Conservation (phyloP, 2,329 filamentous ascomycete genomes). For the Clonostachys chloroleuca region DNA sequence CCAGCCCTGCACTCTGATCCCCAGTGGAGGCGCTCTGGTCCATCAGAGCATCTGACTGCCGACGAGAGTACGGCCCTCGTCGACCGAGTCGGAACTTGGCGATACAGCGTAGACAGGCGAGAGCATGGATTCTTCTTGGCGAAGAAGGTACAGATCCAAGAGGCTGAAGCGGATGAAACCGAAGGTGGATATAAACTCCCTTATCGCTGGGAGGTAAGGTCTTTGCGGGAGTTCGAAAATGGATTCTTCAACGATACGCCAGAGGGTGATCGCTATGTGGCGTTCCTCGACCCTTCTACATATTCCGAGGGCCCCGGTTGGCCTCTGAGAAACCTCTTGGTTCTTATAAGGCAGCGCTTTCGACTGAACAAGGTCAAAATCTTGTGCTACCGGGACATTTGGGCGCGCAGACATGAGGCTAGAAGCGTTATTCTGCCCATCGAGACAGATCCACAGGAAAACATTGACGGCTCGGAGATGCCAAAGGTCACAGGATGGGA, state of each 20-base stretch:
- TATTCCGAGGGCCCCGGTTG: slow-evolving; percentile 85
- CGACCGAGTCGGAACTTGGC: slow-evolving; percentile 83
- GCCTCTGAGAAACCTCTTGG: slow-evolving; percentile 85
- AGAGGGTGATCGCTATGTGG: slow-evolving; percentile 74
- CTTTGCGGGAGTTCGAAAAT: slow-evolving; percentile 73
- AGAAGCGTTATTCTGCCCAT: slow-evolving; percentile 75
- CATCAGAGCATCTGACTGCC: slow-evolving; percentile 50
- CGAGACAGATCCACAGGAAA: slow-evolving; percentile 43
- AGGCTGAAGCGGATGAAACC: slow-evolving; percentile 40
- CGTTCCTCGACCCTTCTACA: slow-evolving; percentile 90
- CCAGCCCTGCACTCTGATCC: slow-evolving; percentile 89
- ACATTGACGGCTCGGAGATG: slow-evolving; percentile 48
- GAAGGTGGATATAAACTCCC: slow-evolving; percentile 45
- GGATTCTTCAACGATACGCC: slow-evolving; percentile 78
- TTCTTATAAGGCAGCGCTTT: slow-evolving; percentile 81
- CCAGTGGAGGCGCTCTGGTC: slow-evolving; percentile 64
- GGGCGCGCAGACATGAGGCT: slow-evolving; percentile 70
- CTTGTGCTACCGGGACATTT: slow-evolving; percentile 84
- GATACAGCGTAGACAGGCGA: slow-evolving; percentile 72
- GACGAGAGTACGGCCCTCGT: slow-evolving; percentile 76
- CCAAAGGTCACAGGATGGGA: slow-evolving; percentile 97
- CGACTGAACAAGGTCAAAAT: slow-evolving; percentile 74
- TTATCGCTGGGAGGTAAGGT: slow-evolving; percentile 73
- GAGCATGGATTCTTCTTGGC: slow-evolving; percentile 97
- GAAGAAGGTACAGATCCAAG: slow-evolving; percentile 57